phyloP scores from a whole-genome alignment of 2,329 filamentous ascomycete species.

The Fulvia fulva region DNA sequence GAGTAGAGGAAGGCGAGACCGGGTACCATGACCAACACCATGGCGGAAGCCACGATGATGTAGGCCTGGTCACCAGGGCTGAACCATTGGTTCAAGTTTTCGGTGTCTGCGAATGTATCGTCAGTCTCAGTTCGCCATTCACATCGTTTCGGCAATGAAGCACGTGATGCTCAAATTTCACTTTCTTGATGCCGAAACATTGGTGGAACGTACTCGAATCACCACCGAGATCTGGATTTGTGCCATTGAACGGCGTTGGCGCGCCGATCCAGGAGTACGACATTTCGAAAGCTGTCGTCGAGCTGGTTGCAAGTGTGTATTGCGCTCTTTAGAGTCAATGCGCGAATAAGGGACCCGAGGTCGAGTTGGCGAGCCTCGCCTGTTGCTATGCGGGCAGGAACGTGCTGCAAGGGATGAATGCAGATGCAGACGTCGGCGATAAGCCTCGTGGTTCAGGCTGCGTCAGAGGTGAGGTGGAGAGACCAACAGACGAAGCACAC shows the following conservation, averaged over 20 bases:
- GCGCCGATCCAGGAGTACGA: slow-evolving; percentile 48
- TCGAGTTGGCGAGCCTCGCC: background rate
- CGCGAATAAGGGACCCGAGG: background rate
- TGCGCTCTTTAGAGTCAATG: background rate
- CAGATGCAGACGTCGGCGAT: background rate
- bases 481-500: background rate
- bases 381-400: background rate
- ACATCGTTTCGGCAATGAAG: slow-evolving; percentile 6
- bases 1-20: slow-evolving; percentile 98
- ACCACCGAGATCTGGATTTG: slow-evolving; percentile 62
- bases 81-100: slow-evolving; percentile 96
- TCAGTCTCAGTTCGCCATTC: slow-evolving; percentile 6
- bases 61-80: slow-evolving; percentile 87
- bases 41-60: slow-evolving; percentile 83
- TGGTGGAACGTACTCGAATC: slow-evolving; percentile 64
- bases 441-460: background rate
- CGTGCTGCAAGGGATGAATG: background rate
- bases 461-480: background rate
- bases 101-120: slow-evolving; percentile 53
- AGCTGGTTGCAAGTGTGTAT: background rate
- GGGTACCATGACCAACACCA: slow-evolving; percentile 95
- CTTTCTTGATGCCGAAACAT: background rate
- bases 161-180: slow-evolving; percentile 11
- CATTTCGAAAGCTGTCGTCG: slow-evolving; percentile 34
- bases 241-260: slow-evolving; percentile 48